Conservation (phyloP, 2,329 filamentous ascomycete genomes). For the Didymella lethalis region DNA sequence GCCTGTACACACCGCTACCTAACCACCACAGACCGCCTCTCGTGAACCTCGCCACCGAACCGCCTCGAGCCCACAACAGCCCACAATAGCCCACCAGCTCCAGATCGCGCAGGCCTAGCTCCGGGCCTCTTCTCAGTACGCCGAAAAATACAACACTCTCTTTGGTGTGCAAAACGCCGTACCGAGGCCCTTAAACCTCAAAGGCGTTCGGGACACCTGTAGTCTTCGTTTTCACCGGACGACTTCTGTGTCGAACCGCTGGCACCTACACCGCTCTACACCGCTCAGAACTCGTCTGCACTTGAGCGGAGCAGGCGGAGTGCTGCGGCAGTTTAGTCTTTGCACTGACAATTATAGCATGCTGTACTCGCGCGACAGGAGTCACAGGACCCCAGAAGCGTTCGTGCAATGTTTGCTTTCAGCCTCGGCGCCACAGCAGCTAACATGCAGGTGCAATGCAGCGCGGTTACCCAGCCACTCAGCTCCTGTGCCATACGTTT, state of each 20-base stretch:
- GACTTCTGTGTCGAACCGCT: conserved; percentile 11
- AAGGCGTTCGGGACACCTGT: background rate
- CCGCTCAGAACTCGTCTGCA: conserved; percentile 13
- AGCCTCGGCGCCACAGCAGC: conserved; percentile 7
- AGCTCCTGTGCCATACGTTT: background rate
- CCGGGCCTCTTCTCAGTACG: background rate
- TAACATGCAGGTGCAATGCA: conserved; percentile 6
- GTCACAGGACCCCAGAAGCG: conserved; percentile 6
- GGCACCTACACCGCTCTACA: conserved; percentile 22
- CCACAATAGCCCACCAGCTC: background rate
- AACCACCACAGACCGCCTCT: conserved; percentile 17
- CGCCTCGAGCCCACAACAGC: background rate
- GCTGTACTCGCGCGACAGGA: background rate
- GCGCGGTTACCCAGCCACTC: conserved; percentile 15
- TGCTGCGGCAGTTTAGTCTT: background rate
- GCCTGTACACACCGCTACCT: conserved; percentile 18
- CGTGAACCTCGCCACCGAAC: conserved; percentile 23
- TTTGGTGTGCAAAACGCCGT: conserved; percentile 7
- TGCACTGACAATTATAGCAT: conserved; percentile 7
- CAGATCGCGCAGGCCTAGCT: conserved; percentile 11
- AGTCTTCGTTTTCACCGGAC: conserved; percentile 17
- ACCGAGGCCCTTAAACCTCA: conserved; percentile 8
- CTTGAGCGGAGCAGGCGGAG: background rate
- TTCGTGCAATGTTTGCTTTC: conserved; percentile 13
- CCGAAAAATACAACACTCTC: conserved; percentile 1